A percentile compares a stretch with the other conserved stretches of the same genome.
These are phyloP conservation scores for Baorangia bicolor DNA, from an alignment of 768 basidiomycete species.

Conservation along the genomic window DNA sequence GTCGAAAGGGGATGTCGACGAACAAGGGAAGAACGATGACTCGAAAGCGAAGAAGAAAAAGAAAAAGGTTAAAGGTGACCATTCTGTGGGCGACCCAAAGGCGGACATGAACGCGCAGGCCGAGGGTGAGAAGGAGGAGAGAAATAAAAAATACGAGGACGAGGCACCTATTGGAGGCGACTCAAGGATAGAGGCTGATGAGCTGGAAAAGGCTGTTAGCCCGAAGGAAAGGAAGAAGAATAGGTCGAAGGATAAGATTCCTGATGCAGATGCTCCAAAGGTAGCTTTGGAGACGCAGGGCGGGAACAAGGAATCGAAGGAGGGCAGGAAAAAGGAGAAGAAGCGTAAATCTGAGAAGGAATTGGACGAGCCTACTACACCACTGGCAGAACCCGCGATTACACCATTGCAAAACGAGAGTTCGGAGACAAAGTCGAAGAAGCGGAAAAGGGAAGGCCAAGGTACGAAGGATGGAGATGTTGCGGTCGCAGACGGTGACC, in stretches of 20 bases:
- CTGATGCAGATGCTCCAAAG: not conserved
- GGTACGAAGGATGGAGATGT: slow-evolving; percentile 11
- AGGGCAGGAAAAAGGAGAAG: slow-evolving; percentile 17
- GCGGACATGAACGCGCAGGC: not conserved
- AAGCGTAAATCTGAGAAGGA: slow-evolving; percentile 16
- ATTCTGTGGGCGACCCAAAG: not conserved
- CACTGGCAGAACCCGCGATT: slow-evolving; percentile 10
- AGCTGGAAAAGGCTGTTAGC: not conserved
- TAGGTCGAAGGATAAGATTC: slow-evolving; percentile 9
- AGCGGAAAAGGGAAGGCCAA: slow-evolving; percentile 31
- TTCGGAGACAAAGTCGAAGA: slow-evolving; percentile 30
- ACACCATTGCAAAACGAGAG: slow-evolving; percentile 2
- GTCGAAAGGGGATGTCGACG: not conserved
- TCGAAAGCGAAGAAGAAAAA: slow-evolving; percentile 18
- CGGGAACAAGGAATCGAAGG: not conserved
- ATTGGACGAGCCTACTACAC: slow-evolving; percentile 19
- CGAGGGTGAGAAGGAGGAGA: slow-evolving; percentile 8
- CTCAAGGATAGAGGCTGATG: not conserved
- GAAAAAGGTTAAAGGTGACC: slow-evolving; percentile 17
- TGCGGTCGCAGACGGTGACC: slow-evolving; percentile 2
- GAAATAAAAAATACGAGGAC: not conserved
- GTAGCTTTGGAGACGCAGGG: not conserved
- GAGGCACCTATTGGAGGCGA: not conserved
- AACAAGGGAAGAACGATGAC: slow-evolving; percentile 1
- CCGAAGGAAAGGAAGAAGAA: slow-evolving; percentile 16